A percentile compares a stretch with the other conserved stretches of the same genome.
Evolutionary conservation across 805 yeast species (phyloP).

Genomic region (Wickerhamiella azymoides): DNA sequence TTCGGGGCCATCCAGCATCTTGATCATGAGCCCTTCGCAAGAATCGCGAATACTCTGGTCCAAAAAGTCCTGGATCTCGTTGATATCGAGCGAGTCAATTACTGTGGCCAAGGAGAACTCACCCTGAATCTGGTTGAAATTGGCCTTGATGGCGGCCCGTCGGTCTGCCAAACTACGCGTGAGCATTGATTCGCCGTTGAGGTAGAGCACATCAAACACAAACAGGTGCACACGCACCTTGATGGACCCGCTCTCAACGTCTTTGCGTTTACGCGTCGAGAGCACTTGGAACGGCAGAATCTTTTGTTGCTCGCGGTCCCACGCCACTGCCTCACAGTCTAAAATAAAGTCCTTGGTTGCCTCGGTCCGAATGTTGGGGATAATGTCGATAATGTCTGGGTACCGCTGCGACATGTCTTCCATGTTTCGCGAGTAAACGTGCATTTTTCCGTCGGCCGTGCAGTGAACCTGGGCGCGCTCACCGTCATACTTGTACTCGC

Average conservation of each 20-base stretch:
- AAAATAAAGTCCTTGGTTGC: conserved; percentile 47
- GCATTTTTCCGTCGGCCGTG: conserved; percentile 45
- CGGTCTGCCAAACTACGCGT: conserved; percentile 56
- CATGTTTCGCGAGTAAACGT: conserved; percentile 82
- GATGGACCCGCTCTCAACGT: conserved; percentile 73
- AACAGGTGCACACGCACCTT: conserved; percentile 84
- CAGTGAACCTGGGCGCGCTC: conserved; percentile 93
- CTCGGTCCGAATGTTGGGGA: conserved; percentile 40
- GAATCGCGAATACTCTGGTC: conserved; percentile 81
- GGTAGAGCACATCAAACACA: conserved; percentile 75
- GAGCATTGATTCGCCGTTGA: conserved; percentile 59
- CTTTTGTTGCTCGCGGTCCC: conserved; percentile 67
- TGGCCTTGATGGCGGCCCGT: conserved; percentile 42
- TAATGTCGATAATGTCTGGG: conserved; percentile 70
- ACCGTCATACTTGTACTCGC: conserved; percentile 96
- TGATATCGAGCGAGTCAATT: conserved; percentile 53
- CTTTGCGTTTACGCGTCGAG: conserved; percentile 88
- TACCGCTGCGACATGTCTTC: conserved; percentile 95
- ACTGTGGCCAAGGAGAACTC: conserved; percentile 69
- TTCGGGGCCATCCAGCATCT: conserved; percentile 66
- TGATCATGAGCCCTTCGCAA: conserved; percentile 96
- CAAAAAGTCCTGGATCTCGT: conserved; percentile 66
- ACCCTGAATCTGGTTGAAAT: conserved; percentile 51
- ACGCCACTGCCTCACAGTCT: conserved; percentile 97
- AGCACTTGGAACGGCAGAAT: conserved; percentile 88